These are phyloP conservation scores for Paramecium octaurelia DNA, from an alignment of 73 alveolate genomes.

Conservation along the genomic window DNA sequence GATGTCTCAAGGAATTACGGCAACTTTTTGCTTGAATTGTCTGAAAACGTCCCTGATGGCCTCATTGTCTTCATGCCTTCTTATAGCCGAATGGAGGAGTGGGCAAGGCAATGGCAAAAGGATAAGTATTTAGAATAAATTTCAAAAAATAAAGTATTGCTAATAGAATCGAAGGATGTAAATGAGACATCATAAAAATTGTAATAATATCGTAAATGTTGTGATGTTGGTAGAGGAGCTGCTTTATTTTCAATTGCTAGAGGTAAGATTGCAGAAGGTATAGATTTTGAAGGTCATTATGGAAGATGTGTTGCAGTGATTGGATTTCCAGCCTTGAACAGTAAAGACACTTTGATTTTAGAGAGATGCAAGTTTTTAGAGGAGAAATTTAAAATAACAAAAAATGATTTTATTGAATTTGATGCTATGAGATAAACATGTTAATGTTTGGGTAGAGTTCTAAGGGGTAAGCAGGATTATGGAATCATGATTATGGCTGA, in stretches of 20 bases:
- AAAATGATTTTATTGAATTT: slow-evolving; percentile 81
- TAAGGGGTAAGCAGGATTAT: slow-evolving; percentile 78
- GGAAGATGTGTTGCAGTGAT: slow-evolving; percentile 84
- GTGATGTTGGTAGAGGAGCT: slow-evolving; percentile 94
- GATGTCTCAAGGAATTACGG: slow-evolving; percentile 87
- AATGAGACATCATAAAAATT: slow-evolving; percentile 66
- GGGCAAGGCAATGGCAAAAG: slow-evolving; percentile 83
- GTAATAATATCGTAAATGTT: slow-evolving; percentile 65
- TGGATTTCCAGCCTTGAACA: slow-evolving; percentile 81
- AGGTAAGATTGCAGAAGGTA: slow-evolving; percentile 87
- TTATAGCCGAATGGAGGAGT: slow-evolving; percentile 79
- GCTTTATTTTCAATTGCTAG: slow-evolving; percentile 84
- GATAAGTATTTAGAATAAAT: slow-evolving; percentile 75
- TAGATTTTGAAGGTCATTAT: slow-evolving; percentile 81
- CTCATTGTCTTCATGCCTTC: slow-evolving; percentile 82
- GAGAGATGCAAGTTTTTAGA: slow-evolving; percentile 80
- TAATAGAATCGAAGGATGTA: slow-evolving; percentile 80
- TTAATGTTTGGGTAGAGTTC: slow-evolving; percentile 79
- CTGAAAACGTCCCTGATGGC: slow-evolving; percentile 87
- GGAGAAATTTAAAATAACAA: slow-evolving; percentile 77
- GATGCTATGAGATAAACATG: slow-evolving; percentile 90
- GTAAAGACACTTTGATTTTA: slow-evolving; percentile 73
- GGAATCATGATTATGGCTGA: slow-evolving; percentile 88
- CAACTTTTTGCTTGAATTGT: slow-evolving; percentile 74
- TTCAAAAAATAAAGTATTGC: slow-evolving; percentile 75